These are phyloP conservation scores for Stellera chamaejasme DNA, from an alignment of 345 rosid genomes.

Conservation along the genomic window DNA sequence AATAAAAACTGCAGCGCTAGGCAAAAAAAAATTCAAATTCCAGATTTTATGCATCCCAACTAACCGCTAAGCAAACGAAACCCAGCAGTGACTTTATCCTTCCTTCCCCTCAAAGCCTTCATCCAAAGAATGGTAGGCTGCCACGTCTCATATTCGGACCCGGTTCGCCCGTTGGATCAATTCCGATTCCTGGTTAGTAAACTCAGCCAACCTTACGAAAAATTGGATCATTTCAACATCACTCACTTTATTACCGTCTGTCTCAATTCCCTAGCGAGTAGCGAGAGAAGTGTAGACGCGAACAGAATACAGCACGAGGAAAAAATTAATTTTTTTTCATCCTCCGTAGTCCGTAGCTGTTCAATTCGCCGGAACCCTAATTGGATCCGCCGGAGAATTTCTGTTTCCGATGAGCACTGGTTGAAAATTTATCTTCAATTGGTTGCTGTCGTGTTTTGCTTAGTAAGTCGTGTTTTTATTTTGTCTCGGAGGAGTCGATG, in stretches of 20 bases:
- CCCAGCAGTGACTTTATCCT: too few species aligned
- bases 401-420: slow-evolving; percentile 43
- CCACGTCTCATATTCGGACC: too few species aligned
- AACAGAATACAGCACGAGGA: slow-evolving; percentile 1
- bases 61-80: too few species aligned
- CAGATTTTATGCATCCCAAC: too few species aligned
- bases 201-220: background rate
- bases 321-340: slow-evolving; percentile 11
- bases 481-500: slow-evolving; percentile 43
- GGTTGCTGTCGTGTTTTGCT: slow-evolving; percentile 2
- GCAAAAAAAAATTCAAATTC: too few species aligned
- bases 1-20: too few species aligned
- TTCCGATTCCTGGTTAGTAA: too few species aligned
- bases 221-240: slow-evolving; percentile 14
- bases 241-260: slow-evolving; percentile 13
- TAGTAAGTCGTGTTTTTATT: slow-evolving; percentile 4
- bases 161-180: too few species aligned
- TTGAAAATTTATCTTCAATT: background rate
- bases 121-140: too few species aligned
- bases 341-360: background rate
- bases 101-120: too few species aligned
- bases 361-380: slow-evolving; percentile 77
- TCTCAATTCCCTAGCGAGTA: slow-evolving; percentile 10
- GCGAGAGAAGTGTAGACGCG: slow-evolving; percentile 10
- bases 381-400: slow-evolving; percentile 34